Conservation (phyloP, 2,329 filamentous ascomycete species). For the Colletotrichum echinochloae region DNA sequence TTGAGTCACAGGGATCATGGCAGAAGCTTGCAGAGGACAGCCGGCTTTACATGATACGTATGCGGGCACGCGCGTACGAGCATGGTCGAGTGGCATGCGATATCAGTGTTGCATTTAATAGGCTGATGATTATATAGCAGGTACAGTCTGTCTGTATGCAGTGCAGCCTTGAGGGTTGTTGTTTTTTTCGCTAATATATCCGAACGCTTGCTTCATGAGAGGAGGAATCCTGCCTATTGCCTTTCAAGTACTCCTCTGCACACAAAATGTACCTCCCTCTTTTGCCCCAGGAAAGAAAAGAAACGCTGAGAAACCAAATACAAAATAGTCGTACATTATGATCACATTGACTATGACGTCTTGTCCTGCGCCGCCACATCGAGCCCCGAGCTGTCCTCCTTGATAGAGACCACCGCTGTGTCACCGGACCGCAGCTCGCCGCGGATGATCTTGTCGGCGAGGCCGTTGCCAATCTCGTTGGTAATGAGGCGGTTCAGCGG, state of each 20-base stretch:
- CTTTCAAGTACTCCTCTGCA: neutral
- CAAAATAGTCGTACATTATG: constrained; percentile 13
- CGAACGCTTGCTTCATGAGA: constrained; percentile 18
- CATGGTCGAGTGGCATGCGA: neutral
- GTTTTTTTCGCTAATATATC: constrained; percentile 1
- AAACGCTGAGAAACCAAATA: neutral
- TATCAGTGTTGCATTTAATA: neutral
- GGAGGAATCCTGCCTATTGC: constrained; percentile 3
- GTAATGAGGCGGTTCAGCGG: constrained; percentile 92
- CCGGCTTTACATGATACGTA: constrained; percentile 19
- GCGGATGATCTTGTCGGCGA: constrained; percentile 92
- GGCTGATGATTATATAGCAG: neutral
- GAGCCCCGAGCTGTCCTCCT: constrained; percentile 69
- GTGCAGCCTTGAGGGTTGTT: neutral
- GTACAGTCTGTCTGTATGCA: constrained; percentile 3
- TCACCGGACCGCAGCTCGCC: constrained; percentile 84
- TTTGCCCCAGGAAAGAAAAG: neutral
- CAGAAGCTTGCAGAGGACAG: constrained; percentile 21
- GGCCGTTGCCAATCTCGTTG: constrained; percentile 87
- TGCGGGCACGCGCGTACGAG: constrained; percentile 10
- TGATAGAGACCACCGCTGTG: constrained; percentile 76
- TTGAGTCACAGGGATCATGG: constrained; percentile 32
- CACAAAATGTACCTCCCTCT: neutral
- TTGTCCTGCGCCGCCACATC: constrained; percentile 54
- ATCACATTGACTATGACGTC: neutral